A percentile compares a stretch with the other conserved stretches of the same genome.
Conservation (phyloP, 306 rosid species). For the Cicer cuneatum region DNA sequence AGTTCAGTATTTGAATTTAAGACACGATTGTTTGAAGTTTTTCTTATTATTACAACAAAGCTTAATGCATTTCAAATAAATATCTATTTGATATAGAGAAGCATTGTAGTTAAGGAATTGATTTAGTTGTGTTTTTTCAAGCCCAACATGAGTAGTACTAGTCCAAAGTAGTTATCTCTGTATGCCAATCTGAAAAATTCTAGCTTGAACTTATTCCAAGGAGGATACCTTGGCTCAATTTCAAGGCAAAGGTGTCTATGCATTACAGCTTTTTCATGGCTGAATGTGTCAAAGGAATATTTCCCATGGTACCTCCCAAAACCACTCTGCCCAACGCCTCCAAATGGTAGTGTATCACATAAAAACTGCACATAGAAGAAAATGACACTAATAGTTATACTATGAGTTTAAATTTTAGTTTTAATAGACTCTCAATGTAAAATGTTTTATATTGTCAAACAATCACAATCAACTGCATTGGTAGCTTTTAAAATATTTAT, state of each 20-base stretch:
- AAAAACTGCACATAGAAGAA: slow-evolving; percentile 50
- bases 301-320: slow-evolving; percentile 95
- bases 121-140: slow-evolving; percentile 47
- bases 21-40: background rate
- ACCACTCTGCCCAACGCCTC: slow-evolving; percentile 76
- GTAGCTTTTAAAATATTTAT: too few species aligned
- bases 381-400: background rate
- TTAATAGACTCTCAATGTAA: too few species aligned
- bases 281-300: slow-evolving; percentile 81
- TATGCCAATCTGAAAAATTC: slow-evolving; percentile 76
- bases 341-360: slow-evolving; percentile 53
- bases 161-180: slow-evolving; percentile 63
- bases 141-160: slow-evolving; percentile 61
- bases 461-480: too few species aligned
- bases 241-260: slow-evolving; percentile 67
- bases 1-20: too few species aligned
- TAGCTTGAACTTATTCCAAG: slow-evolving; percentile 75
- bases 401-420: background rate
- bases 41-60: background rate
- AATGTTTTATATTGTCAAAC: too few species aligned
- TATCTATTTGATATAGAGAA: slow-evolving; percentile 1
- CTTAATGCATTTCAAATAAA: background rate
- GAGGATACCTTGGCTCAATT: slow-evolving; percentile 86
- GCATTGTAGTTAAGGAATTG: background rate
- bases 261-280: slow-evolving; percentile 87